Conservation (phyloP, 1,284 basidiomycete species). For the Ganoderma multipileum region DNA sequence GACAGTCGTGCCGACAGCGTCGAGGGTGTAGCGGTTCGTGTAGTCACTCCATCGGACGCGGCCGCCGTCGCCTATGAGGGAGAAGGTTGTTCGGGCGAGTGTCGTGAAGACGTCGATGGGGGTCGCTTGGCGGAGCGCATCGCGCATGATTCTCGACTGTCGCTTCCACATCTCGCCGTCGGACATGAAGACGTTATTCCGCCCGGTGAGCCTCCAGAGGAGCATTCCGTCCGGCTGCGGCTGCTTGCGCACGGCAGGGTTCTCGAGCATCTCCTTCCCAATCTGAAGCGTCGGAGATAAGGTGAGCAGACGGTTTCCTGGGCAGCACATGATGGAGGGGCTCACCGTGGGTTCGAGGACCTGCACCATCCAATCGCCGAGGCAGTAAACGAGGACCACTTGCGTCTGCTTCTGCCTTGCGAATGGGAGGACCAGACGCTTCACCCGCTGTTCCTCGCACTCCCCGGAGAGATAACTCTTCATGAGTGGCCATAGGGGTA, state of each 20-base stretch:
- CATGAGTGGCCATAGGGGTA: constrained; percentile 31
- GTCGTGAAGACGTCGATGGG: constrained; percentile 38
- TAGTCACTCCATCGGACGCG: constrained; percentile 38
- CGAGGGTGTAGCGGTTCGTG: constrained; percentile 39
- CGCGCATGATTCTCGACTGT: constrained; percentile 37
- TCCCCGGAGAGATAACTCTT: constrained; percentile 33
- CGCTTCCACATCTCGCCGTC: constrained; percentile 41
- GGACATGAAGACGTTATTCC: constrained; percentile 38
- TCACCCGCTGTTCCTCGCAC: constrained; percentile 32
- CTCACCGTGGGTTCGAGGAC: constrained; percentile 34
- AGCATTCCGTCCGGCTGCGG: constrained; percentile 37
- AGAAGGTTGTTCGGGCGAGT: constrained; percentile 36
- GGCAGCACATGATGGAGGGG: neutral
- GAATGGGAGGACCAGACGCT: constrained; percentile 33
- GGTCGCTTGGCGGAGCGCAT: constrained; percentile 36
- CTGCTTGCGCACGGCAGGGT: constrained; percentile 36
- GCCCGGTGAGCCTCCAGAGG: constrained; percentile 40
- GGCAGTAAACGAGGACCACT: constrained; percentile 33
- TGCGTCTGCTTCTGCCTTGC: constrained; percentile 27
- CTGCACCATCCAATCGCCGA: constrained; percentile 38
- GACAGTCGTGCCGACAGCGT: constrained; percentile 41
- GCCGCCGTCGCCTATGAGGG: constrained; percentile 33
- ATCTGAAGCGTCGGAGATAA: constrained; percentile 12
- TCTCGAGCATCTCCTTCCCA: constrained; percentile 24
- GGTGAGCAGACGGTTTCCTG: neutral